These are phyloP conservation scores for Trichaptum fuscoviolaceum DNA, from an alignment of 768 basidiomycete genomes.

Conservation along the genomic window DNA sequence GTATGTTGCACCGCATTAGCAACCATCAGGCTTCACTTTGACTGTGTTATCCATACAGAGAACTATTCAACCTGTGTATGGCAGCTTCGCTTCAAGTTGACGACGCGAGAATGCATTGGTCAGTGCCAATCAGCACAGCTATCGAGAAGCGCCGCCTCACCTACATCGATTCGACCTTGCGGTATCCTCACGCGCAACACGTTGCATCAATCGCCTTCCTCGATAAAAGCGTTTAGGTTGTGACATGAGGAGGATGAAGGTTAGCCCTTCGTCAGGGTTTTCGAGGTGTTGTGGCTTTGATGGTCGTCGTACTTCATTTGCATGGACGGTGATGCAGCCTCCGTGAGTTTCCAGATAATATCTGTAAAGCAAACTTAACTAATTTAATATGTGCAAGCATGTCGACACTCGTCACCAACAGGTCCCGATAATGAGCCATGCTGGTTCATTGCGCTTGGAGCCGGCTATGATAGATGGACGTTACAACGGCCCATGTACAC, in stretches of 20 bases:
- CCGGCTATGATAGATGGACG: background rate
- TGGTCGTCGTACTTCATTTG: too few relatives aligned
- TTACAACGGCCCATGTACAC: background rate
- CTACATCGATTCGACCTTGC: background rate
- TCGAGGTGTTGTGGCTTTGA: background rate
- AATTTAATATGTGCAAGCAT: too few relatives aligned
- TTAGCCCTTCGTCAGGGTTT: background rate
- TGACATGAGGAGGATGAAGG: too few relatives aligned
- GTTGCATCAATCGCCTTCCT: background rate
- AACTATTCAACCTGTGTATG: background rate
- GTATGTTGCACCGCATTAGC: background rate
- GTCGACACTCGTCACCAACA: background rate
- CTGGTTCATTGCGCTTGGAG: background rate
- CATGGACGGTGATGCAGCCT: too few relatives aligned
- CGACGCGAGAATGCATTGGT: too few relatives aligned
- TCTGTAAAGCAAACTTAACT: too few relatives aligned
- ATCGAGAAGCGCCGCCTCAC: background rate
- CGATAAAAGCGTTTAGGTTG: too few relatives aligned
- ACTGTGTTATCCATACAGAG: background rate
- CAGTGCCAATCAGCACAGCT: background rate
- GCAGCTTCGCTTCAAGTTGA: background rate
- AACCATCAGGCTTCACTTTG: background rate
- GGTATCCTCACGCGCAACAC: background rate
- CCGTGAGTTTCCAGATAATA: too few relatives aligned
- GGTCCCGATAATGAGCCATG: background rate